Conservation (phyloP, 805 yeast species). For the Clavispora vitiphila region DNA sequence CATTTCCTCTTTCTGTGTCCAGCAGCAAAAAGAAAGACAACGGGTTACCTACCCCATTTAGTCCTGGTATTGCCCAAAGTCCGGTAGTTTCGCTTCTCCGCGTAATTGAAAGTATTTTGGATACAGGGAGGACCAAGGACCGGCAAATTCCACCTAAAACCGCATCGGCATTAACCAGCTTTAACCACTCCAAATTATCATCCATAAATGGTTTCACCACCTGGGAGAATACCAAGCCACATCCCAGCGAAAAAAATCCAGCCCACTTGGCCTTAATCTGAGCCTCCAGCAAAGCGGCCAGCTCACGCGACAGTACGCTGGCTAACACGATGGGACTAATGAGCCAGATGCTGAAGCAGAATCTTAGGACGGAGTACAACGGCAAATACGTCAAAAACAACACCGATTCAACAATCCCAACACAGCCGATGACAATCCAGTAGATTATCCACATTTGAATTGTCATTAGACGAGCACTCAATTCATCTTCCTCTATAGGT, state of each 20-base stretch:
- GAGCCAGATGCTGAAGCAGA: constrained; percentile 45
- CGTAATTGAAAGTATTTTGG: background rate
- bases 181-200: constrained; percentile 15
- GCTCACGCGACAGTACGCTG: constrained; percentile 17
- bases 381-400: constrained; percentile 36
- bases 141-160: background rate
- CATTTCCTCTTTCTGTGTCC: background rate
- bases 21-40: background rate
- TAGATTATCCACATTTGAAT: constrained; percentile 43
- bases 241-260: constrained; percentile 24
- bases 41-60: background rate
- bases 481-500: constrained; percentile 14
- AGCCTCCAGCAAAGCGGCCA: constrained; percentile 8
- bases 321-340: constrained; percentile 49
- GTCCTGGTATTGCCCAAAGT: background rate
- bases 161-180: background rate
- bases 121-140: background rate
- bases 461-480: constrained; percentile 21
- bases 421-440: constrained; percentile 60
- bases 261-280: constrained; percentile 23
- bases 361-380: constrained; percentile 41
- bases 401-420: constrained; percentile 36
- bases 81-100: background rate
- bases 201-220: constrained; percentile 26
- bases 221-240: constrained; percentile 27